phyloP scores from a whole-genome alignment of 805 yeast species.

The Candida alai region DNA sequence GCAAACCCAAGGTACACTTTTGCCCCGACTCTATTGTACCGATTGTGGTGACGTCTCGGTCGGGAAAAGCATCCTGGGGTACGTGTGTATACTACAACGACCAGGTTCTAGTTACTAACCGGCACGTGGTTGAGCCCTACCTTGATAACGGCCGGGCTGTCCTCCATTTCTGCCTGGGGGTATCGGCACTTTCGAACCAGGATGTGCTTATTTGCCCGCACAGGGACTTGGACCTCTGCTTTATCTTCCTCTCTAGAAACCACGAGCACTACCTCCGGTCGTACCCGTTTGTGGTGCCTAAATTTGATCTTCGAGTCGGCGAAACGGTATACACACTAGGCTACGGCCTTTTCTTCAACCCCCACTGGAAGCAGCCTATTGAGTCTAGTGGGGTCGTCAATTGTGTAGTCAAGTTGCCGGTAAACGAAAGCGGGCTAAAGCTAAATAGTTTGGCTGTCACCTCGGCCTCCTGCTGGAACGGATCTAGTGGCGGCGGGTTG shows the following conservation, averaged over 20 bases:
- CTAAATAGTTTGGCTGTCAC: constrained; percentile 24
- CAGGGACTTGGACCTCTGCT: constrained; percentile 34
- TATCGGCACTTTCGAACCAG: constrained; percentile 7
- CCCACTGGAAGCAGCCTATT: constrained; percentile 22
- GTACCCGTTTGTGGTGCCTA: constrained; percentile 1
- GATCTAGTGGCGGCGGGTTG: constrained; percentile 49
- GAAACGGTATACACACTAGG: constrained; percentile 31
- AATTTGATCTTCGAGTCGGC: constrained; percentile 11
- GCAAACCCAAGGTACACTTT: too few relatives aligned
- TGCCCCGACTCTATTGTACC: constrained; percentile 17
- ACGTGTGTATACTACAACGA: constrained; percentile 34
- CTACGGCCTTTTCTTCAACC: constrained; percentile 36
- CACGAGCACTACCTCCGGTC: constrained; percentile 7
- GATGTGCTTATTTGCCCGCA: constrained; percentile 29
- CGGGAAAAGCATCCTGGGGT: constrained; percentile 34
- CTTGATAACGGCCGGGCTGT: constrained; percentile 4
- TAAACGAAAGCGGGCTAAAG: constrained; percentile 7
- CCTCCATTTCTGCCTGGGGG: constrained; percentile 1
- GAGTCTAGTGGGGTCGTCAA: constrained; percentile 29
- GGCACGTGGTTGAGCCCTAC: constrained; percentile 34
- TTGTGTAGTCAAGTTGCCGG: constrained; percentile 11
- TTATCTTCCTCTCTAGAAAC: constrained; percentile 17
- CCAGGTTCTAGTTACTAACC: constrained; percentile 35
- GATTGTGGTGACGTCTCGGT: constrained; percentile 6
- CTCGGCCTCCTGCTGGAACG: constrained; percentile 48